Percentiles rank a stretch among this genome's conserved stretches.
phyloP scores from a whole-genome alignment of 2,329 filamentous ascomycete species.

The Cladobotryum mycophilum region DNA sequence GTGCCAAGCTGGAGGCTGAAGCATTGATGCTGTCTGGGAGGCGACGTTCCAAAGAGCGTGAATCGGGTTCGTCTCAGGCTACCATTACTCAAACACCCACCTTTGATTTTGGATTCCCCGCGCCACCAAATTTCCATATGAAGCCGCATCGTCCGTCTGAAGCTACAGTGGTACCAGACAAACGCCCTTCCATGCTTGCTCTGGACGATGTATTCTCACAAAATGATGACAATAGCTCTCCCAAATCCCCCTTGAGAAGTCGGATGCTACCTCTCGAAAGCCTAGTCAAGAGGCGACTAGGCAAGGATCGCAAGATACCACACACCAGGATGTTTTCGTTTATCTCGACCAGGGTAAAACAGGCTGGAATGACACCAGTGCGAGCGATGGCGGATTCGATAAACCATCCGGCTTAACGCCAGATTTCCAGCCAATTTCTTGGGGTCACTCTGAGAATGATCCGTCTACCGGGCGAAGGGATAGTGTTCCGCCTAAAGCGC shows the following conservation, averaged over 20 bases:
- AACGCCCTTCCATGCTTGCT: background rate
- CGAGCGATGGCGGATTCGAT: constrained; percentile 20
- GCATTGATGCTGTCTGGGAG: background rate
- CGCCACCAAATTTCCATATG: constrained; percentile 21
- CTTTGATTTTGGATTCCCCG: constrained; percentile 31
- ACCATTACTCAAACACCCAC: constrained; percentile 23
- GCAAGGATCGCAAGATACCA: constrained; percentile 16
- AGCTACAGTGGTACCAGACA: constrained; percentile 14
- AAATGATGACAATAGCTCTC: constrained; percentile 1
- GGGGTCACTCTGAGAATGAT: constrained; percentile 6
- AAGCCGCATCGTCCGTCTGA: constrained; percentile 13
- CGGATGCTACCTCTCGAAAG: constrained; percentile 6
- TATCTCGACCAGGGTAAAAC: constrained; percentile 29
- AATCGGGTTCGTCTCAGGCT: constrained; percentile 24
- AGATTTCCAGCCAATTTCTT: constrained; percentile 4
- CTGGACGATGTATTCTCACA: background rate
- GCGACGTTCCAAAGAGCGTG: constrained; percentile 16
- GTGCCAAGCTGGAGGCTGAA: constrained; percentile 19
- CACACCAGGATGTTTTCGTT: constrained; percentile 16
- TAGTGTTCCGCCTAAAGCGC: background rate
- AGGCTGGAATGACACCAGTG: constrained; percentile 35
- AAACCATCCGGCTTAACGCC: constrained; percentile 2
- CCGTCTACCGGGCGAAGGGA: background rate
- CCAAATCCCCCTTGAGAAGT: constrained; percentile 1
- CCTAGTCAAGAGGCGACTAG: constrained; percentile 9